Percentiles rank a stretch among this genome's conserved stretches.
Evolutionary conservation across 768 basidiomycete genomes (phyloP).

Genomic region (Phylloporus sp.): DNA sequence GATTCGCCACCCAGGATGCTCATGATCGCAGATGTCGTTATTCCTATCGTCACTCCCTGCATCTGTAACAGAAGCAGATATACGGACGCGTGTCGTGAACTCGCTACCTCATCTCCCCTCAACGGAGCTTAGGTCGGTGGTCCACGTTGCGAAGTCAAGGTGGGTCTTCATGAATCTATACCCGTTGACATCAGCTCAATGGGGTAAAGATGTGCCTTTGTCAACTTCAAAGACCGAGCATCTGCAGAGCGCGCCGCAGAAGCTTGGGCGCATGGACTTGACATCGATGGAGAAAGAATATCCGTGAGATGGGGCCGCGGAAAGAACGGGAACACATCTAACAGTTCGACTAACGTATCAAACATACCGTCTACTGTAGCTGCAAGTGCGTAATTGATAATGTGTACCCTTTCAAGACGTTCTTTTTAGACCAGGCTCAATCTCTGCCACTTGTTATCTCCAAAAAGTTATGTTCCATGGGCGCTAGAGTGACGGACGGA

Average conservation of each 20-base stretch:
- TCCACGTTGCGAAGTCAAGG: conserved; percentile 81
- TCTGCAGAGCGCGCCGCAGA: conserved; percentile 87
- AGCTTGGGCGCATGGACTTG: conserved; percentile 87
- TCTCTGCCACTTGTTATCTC: not conserved
- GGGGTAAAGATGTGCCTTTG: conserved; percentile 77
- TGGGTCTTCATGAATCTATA: conserved; percentile 25
- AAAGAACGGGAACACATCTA: conserved; percentile 40
- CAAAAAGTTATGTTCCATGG: not conserved
- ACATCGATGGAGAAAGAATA: conserved; percentile 72
- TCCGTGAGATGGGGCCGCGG: conserved; percentile 89
- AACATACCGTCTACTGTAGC: conserved; percentile 5
- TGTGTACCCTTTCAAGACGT: not conserved
- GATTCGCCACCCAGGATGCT: not conserved
- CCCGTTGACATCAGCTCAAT: not conserved
- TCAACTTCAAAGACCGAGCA: conserved; percentile 82
- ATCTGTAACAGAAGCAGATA: conserved; percentile 63
- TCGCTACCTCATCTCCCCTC: conserved; percentile 64
- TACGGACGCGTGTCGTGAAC: conserved; percentile 68
- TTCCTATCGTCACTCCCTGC: conserved; percentile 76
- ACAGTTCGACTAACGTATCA: not conserved
- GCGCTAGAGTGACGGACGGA: conserved; percentile 1
- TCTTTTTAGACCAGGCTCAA: not conserved
- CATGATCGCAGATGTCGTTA: conserved; percentile 63
- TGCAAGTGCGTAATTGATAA: conserved; percentile 11
- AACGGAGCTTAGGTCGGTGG: conserved; percentile 72